Evolutionary conservation across 208 protist species (phyloP).

Genomic region (Trypanosoma theileri): DNA sequence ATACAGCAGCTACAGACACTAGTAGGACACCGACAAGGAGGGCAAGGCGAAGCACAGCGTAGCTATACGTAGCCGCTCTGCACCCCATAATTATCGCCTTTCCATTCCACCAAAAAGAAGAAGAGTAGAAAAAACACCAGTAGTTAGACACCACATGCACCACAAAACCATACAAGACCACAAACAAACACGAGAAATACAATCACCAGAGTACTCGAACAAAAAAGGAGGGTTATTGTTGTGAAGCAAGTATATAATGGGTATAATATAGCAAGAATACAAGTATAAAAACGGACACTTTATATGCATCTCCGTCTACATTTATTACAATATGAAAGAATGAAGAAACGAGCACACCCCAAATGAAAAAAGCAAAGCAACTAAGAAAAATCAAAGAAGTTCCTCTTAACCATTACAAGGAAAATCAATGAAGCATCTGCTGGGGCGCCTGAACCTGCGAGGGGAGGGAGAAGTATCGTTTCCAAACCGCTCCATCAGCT

Average conservation of each 20-base stretch:
- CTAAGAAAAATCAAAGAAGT: not conserved
- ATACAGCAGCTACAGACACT: not conserved
- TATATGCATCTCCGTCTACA: not conserved
- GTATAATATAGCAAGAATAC: not conserved
- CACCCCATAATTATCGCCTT: constrained; percentile 23
- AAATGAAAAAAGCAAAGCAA: not conserved
- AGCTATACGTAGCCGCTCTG: not conserved
- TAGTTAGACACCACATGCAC: too few species aligned
- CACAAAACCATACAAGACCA: too few species aligned
- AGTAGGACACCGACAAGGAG: constrained; percentile 18
- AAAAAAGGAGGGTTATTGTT: not conserved
- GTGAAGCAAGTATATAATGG: not conserved
- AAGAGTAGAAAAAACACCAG: too few species aligned
- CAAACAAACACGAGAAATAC: too few species aligned
- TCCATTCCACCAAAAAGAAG: constrained; percentile 1
- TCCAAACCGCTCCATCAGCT: constrained; percentile 5
- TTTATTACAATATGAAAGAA: not conserved
- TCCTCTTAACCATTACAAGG: not conserved
- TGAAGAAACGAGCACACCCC: not conserved
- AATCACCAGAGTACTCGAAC: too few species aligned
- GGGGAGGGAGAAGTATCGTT: not conserved
- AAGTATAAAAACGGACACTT: not conserved
- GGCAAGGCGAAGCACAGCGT: constrained; percentile 25
- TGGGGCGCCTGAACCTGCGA: not conserved
- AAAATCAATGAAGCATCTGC: not conserved